Conservation (phyloP, 371 early-diverging fungal genomes). For the Mucor lusitanicus region DNA sequence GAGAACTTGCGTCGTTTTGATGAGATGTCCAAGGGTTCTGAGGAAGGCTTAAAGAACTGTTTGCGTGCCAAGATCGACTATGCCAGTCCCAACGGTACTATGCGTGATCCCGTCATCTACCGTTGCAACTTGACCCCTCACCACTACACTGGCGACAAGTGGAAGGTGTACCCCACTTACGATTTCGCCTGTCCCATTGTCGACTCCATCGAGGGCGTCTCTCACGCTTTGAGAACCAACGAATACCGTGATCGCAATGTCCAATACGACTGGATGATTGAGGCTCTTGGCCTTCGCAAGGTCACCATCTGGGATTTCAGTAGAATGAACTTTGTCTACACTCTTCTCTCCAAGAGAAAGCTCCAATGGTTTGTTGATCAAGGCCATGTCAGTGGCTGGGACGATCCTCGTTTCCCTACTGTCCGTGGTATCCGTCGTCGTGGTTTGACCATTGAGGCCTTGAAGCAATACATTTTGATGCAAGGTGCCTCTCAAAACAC, state of each 20-base stretch:
- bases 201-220: constrained; percentile 98
- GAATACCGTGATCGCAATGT: constrained; percentile 99
- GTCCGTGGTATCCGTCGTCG: constrained; percentile 98
- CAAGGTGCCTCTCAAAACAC: constrained; percentile 99
- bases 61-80: constrained; percentile 99
- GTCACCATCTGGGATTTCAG: constrained; percentile 95
- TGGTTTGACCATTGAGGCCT: constrained; percentile 98
- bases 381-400: constrained; percentile 95
- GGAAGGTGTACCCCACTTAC: constrained; percentile 99
- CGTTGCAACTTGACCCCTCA: constrained; percentile 96
- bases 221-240: constrained; percentile 97
- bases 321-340: constrained; percentile 99
- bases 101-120: constrained; percentile 99
- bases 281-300: constrained; percentile 84
- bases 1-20: constrained; percentile 93
- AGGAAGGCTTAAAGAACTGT: constrained; percentile 85
- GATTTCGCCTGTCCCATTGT: constrained; percentile 99
- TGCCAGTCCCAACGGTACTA: constrained; percentile 92
- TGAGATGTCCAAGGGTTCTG: constrained; percentile 93
- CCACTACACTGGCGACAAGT: constrained; percentile 87
- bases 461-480: constrained; percentile 97
- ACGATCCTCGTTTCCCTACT: constrained; percentile 99
- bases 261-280: constrained; percentile 99
- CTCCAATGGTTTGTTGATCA: constrained; percentile 97
- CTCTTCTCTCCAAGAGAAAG: constrained; percentile 99